phyloP scores from a whole-genome alignment of 2,329 filamentous ascomycete species.

The Nemania sp. region DNA sequence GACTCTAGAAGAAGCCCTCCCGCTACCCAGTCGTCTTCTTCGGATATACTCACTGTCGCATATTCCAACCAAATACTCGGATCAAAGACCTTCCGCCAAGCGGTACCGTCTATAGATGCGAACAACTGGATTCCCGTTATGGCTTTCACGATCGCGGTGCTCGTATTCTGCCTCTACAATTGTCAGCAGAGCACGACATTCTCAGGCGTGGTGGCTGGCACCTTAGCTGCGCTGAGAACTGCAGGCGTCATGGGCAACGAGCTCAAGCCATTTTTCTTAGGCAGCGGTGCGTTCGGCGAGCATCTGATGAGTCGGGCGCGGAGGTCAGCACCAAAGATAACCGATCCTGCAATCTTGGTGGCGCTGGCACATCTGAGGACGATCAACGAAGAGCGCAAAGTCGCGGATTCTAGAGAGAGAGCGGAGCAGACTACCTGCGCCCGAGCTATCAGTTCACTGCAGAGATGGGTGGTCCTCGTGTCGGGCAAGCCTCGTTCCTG shows the following conservation, averaged over 20 bases:
- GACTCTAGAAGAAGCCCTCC: neutral
- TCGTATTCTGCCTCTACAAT: neutral
- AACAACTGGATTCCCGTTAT: neutral
- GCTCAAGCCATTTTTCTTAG: neutral
- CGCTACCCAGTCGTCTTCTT: neutral
- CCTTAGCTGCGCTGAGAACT: neutral
- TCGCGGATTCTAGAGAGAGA: neutral
- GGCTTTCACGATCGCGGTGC: neutral
- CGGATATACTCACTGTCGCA: neutral
- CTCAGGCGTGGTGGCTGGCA: neutral
- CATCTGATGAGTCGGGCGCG: neutral
- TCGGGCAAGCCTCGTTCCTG: neutral
- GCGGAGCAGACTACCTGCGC: neutral
- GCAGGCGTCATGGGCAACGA: neutral
- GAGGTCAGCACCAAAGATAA: neutral
- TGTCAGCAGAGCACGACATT: neutral
- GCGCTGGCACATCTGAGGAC: neutral
- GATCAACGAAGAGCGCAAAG: neutral
- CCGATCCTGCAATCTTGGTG: neutral
- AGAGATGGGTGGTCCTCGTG: neutral
- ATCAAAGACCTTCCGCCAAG: neutral
- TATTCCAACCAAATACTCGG: neutral
- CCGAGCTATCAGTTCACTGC: neutral
- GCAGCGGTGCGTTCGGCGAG: neutral
- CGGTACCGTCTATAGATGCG: neutral